Evolutionary conservation across 108 stramenopile species (phyloP).

Genomic region (Nitzschia sp.): DNA sequence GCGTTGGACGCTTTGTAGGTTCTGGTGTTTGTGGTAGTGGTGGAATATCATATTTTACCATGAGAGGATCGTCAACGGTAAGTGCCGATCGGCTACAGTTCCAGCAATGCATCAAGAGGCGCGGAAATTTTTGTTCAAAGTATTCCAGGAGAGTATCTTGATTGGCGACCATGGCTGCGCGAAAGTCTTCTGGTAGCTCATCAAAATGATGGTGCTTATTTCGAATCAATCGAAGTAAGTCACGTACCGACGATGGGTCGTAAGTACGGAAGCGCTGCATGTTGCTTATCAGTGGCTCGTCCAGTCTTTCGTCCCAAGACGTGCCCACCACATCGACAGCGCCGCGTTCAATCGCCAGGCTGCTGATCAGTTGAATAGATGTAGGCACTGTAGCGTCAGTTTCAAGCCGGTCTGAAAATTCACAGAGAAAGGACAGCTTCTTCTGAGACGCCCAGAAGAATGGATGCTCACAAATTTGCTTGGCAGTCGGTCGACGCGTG

Average conservation of each 20-base stretch:
- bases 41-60: constrained; percentile 46
- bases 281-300: constrained; percentile 76
- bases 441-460: constrained; percentile 87
- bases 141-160: constrained; percentile 75
- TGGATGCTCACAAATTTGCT: constrained; percentile 89
- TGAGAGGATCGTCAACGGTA: constrained; percentile 51
- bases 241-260: constrained; percentile 87
- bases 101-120: constrained; percentile 91
- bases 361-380: constrained; percentile 1
- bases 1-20: background rate
- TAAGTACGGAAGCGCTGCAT: constrained; percentile 87
- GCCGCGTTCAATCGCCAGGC: constrained; percentile 75
- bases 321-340: constrained; percentile 83
- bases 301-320: constrained; percentile 85
- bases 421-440: constrained; percentile 86
- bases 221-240: constrained; percentile 88
- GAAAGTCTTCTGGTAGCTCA: constrained; percentile 76
- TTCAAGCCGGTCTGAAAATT: constrained; percentile 91
- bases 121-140: constrained; percentile 80
- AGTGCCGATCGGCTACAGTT: constrained; percentile 53
- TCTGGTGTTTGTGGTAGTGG: background rate
- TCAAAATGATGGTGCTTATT: constrained; percentile 96
- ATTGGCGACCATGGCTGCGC: constrained; percentile 41
- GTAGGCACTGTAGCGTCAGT: constrained; percentile 31
- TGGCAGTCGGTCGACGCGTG: constrained; percentile 79